Evolutionary conservation across 345 rosid genomes (phyloP).

Genomic region (Corchorus olitorius): DNA sequence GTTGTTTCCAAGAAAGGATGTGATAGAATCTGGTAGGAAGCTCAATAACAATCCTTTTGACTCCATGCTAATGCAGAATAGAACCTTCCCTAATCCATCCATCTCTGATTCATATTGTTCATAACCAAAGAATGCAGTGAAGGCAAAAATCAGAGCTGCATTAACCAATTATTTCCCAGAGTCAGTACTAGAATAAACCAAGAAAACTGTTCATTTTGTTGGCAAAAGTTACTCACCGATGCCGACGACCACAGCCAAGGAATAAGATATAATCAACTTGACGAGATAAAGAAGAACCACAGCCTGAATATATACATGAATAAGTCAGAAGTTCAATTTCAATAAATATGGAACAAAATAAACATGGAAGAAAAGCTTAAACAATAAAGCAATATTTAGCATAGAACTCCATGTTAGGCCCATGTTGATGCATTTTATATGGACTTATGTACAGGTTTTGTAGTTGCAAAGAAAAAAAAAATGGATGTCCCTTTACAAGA

Average conservation of each 20-base stretch:
- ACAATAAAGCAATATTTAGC: slow-evolving; percentile 8
- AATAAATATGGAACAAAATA: background rate
- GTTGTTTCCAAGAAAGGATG: slow-evolving; percentile 24
- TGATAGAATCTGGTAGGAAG: slow-evolving; percentile 33
- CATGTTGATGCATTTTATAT: background rate
- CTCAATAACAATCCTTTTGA: slow-evolving; percentile 33
- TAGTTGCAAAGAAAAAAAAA: too few species aligned
- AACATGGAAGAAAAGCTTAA: background rate
- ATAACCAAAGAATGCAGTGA: slow-evolving; percentile 75
- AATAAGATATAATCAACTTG: slow-evolving; percentile 43
- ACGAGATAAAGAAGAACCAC: slow-evolving; percentile 44
- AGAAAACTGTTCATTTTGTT: background rate
- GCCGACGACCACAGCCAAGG: slow-evolving; percentile 42
- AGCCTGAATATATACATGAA: slow-evolving; percentile 37
- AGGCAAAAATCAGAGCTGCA: slow-evolving; percentile 68
- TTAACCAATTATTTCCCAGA: slow-evolving; percentile 15
- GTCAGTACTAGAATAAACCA: slow-evolving; percentile 22
- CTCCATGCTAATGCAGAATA: slow-evolving; percentile 26
- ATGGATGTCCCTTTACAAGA: too few species aligned
- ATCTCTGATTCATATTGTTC: slow-evolving; percentile 82
- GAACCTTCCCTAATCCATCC: slow-evolving; percentile 43
- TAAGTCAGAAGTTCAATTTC: slow-evolving; percentile 7
- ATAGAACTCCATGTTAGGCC: background rate
- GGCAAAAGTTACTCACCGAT: slow-evolving; percentile 44
- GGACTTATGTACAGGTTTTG: background rate